Base-by-base conservation (phyloP, 163 green algal genomes). In the Chlamydomonas reinhardtii region DNA sequence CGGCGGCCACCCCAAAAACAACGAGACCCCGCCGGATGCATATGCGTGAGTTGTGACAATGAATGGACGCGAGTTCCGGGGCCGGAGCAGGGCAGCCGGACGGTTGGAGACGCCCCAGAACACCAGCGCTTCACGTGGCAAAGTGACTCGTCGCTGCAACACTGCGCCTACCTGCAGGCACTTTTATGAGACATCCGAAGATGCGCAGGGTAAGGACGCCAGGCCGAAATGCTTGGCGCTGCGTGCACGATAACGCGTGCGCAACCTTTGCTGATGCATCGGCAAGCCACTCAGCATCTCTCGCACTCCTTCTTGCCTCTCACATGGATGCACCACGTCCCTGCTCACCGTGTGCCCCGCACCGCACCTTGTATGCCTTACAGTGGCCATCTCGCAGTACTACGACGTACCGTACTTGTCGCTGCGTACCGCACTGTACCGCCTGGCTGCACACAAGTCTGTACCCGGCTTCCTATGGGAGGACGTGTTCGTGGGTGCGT, bases 351-450 rank as follows among this genome's bases (percentile, higher is more conserved):
- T 8, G 39, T 48, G 39, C 39, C 39, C 39, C 39, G 39, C 39
- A 48, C 39, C 8, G 39, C 39, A 48, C 39, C 39, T 14, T 29
- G 48, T 56, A 14, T 29, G 29, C 29, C n/a, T 4, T 20, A 14
- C 64, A 71, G 64, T 71, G 17, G 29, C 78, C 43, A 56, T 89
- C 34, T 62, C 74, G 19, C 83, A 89, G 74, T 89, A 89, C 48
- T 89, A 89, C 35, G 83, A 89, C 27, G 74, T 84, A 39, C 74
- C 84, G 83, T 84, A 82, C 72, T 27, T 84, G 62, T 84, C 73
- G 0, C 71, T 89, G 20, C 77, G 83, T 64, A 76, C 74, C 37
- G 83, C 83, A 27, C 35, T 82, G 56, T 89, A 89, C 74, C 78
- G 78, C 31, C 78, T 85, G 78, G 78, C 78, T 5, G 43, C 61